phyloP scores from a whole-genome alignment of 257 asterid species.

The Galeopsis tetrahit region DNA sequence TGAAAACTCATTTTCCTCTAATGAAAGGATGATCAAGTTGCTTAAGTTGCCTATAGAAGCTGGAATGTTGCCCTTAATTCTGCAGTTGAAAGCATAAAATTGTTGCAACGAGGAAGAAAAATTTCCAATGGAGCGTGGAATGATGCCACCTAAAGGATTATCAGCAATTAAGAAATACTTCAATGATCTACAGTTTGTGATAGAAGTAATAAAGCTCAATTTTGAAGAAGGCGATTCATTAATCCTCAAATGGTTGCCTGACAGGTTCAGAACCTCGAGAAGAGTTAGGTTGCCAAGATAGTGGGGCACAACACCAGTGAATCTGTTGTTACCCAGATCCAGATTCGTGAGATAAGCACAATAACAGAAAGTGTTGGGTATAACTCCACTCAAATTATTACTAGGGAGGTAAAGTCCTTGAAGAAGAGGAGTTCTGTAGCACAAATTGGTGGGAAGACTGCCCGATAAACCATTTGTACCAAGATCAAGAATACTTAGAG shows the following conservation, averaged over 20 bases:
- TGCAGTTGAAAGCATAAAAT: not conserved
- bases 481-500: not conserved
- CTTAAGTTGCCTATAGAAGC: not conserved
- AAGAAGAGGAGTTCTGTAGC: not conserved
- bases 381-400: not conserved
- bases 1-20: not conserved
- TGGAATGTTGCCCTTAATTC: not conserved
- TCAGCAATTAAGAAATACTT: not conserved
- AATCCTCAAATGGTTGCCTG: too few species aligned
- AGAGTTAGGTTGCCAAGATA: not conserved
- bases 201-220: too few species aligned
- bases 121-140: not conserved
- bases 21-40: not conserved
- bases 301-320: not conserved
- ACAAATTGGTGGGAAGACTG: conserved; percentile 20
- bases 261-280: not conserved
- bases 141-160: not conserved
- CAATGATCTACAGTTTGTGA: not conserved
- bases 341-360: not conserved
- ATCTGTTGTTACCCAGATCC: not conserved
- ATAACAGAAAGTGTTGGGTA: conserved; percentile 16
- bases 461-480: conserved; percentile 13
- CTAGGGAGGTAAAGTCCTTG: conserved; percentile 5
- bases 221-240: not conserved
- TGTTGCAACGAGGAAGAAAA: not conserved